Percentiles rank a stretch among this genome's conserved stretches.
Evolutionary conservation across 2,329 filamentous ascomycete genomes (phyloP).

Genomic region (Biscogniauxia sp.): DNA sequence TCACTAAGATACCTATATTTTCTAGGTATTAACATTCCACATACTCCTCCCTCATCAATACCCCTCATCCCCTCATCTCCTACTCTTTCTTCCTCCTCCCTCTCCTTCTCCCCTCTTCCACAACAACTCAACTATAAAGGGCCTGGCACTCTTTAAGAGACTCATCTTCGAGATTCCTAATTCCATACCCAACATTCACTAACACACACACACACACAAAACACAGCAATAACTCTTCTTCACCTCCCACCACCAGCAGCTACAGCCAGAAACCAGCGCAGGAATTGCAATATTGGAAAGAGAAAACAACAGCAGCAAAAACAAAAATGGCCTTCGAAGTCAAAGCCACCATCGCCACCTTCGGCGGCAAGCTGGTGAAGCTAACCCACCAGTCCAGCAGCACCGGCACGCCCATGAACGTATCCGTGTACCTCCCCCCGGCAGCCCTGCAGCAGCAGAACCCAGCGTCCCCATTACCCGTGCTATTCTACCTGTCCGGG

Average conservation of each 20-base stretch:
- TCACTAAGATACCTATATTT: no score
- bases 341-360: constrained; percentile 84
- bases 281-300: background rate
- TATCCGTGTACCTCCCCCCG: constrained; percentile 89
- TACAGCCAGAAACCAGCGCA: constrained; percentile 1
- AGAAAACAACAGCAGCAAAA: constrained; percentile 2
- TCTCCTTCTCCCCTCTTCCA: no score
- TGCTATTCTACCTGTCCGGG: constrained; percentile 91
- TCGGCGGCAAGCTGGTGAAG: constrained; percentile 93
- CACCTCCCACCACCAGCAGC: background rate
- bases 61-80: background rate
- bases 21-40: no score
- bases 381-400: constrained; percentile 78
- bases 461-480: constrained; percentile 64
- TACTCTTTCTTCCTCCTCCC: background rate
- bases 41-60: background rate
- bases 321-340: constrained; percentile 78
- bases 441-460: constrained; percentile 52
- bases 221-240: background rate
- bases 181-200: background rate
- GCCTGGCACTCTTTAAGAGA: no score
- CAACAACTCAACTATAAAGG: background rate
- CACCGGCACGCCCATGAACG: constrained; percentile 84
- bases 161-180: no score
- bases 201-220: background rate